Conservation (phyloP, 2,329 filamentous ascomycete genomes). For the Alternaria burnsii region DNA sequence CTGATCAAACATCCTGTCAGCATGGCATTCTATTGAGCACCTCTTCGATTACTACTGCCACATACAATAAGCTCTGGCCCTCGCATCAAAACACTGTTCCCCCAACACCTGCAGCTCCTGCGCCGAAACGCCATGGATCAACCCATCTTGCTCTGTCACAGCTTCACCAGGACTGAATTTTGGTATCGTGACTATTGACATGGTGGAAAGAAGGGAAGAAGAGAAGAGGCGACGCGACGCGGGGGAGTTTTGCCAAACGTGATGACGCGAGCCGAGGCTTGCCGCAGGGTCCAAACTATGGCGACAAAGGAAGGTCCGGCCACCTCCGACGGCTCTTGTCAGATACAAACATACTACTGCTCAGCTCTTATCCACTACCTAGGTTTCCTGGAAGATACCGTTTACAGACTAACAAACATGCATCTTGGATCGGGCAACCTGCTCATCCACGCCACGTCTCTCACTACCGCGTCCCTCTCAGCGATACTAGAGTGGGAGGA, state of each 20-base stretch:
- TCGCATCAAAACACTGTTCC: conserved; percentile 72
- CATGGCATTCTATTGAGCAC: neutral
- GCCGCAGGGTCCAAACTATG: conserved; percentile 21
- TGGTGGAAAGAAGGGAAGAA: conserved; percentile 39
- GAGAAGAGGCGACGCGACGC: conserved; percentile 24
- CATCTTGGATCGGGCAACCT: too few species aligned
- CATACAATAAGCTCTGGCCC: conserved; percentile 80
- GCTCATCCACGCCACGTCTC: too few species aligned
- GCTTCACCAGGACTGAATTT: conserved; percentile 41
- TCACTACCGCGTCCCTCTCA: too few species aligned
- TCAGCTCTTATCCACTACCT: too few species aligned
- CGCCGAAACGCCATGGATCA: conserved; percentile 64
- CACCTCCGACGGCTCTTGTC: conserved; percentile 13
- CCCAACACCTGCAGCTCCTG: conserved; percentile 72
- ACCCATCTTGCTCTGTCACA: conserved; percentile 49
- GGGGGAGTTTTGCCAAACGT: conserved; percentile 19
- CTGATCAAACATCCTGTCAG: conserved; percentile 47
- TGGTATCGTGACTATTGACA: conserved; percentile 39
- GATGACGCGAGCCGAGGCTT: conserved; percentile 23
- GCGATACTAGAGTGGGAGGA: too few species aligned
- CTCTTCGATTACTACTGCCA: conserved; percentile 16
- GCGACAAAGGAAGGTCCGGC: conserved; percentile 29
- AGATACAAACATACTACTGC: neutral
- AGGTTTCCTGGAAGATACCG: too few species aligned
- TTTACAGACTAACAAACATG: too few species aligned